Base-by-base conservation (phyloP, 176 grass and related monocot genomes). In the Avena eriantha region DNA sequence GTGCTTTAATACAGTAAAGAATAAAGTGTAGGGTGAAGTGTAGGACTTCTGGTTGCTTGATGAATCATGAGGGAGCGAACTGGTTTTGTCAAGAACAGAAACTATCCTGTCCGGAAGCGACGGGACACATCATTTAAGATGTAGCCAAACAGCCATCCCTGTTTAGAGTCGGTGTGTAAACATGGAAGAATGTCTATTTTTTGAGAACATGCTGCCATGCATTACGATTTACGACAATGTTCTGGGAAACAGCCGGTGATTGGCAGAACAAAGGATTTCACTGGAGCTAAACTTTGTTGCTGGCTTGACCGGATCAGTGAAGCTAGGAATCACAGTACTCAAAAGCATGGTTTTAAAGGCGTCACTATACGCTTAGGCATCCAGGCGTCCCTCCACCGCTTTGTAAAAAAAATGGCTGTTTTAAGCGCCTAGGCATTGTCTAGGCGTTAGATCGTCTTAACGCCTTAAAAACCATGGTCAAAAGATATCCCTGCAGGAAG, bases 11-110 rank as follows among this genome's bases (percentile, higher is more conserved):
- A 57, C 76, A 46, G 69, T 85, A 56, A 55, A 78, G 24, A 76
- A 91, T 81, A 77, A 85, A 75, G 19, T 84, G 60, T 60, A 80
- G 35, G 29, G 26, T 39, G 29, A 65, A 69, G 69, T 41, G 69
- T 41, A 63, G 70, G 84, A 72, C 69, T 71, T 55, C 17, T 57
- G 54, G 9, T 79, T 47, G 73, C 48, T 78, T 63, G 13, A 31
- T 43, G 65, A 21, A 24, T 77, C 48, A 19, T 43, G 65, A 24
- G 49, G 34, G 26, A 19, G 39, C 34, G 72, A 60, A 73, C 23
- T 47, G n/a, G 57, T 67, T 48, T 8, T 60, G 57, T 51, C 49
- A 51, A 51, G 12, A 14, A 51, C 1, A 9, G 48, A 41, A 4
- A 41, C 39, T 41, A 41, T 50, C 48, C 11, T 4, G 5, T 10